Conservation (phyloP, 805 yeast genomes). For the Metschnikowia picachoensis region DNA sequence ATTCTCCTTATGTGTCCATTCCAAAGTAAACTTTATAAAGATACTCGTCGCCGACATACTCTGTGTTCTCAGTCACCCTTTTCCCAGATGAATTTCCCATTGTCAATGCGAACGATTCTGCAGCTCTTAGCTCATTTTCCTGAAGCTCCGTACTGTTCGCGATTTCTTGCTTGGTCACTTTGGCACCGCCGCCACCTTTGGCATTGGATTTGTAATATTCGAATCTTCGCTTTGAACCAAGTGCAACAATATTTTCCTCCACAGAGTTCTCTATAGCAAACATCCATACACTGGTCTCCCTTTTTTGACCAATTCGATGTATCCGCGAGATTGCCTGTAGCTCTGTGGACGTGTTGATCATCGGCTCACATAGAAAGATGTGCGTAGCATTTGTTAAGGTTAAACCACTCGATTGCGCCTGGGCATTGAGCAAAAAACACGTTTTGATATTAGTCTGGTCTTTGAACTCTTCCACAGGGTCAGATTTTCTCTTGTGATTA, state of each 20-base stretch:
- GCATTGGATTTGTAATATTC: slow-evolving; percentile 28
- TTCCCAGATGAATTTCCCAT: slow-evolving; percentile 6
- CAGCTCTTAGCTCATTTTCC: slow-evolving; percentile 16
- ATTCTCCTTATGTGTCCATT: not conserved
- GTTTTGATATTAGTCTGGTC: slow-evolving; percentile 56
- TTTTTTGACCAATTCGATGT: slow-evolving; percentile 86
- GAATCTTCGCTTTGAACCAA: slow-evolving; percentile 60
- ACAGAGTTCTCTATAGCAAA: slow-evolving; percentile 80
- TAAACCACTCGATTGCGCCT: slow-evolving; percentile 85
- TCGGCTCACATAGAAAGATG: slow-evolving; percentile 88
- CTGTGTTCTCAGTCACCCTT: slow-evolving; percentile 7
- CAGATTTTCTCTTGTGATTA: slow-evolving; percentile 1
- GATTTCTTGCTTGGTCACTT: not conserved
- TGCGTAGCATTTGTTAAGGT: slow-evolving; percentile 91
- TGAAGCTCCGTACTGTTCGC: slow-evolving; percentile 1
- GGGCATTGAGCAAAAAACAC: slow-evolving; percentile 81
- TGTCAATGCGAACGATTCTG: slow-evolving; percentile 19
- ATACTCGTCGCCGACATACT: slow-evolving; percentile 14
- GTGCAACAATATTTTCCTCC: slow-evolving; percentile 79
- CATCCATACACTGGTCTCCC: slow-evolving; percentile 87
- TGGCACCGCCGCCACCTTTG: slow-evolving; percentile 4
- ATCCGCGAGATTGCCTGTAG: slow-evolving; percentile 89
- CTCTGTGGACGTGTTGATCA: slow-evolving; percentile 82
- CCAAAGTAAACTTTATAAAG: slow-evolving; percentile 16
- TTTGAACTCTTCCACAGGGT: slow-evolving; percentile 54